Evolutionary conservation across 2,329 filamentous ascomycete genomes (phyloP), one percentile per base, ranked within the genome.

Genomic region (Pestalotiopsis fici): DNA sequence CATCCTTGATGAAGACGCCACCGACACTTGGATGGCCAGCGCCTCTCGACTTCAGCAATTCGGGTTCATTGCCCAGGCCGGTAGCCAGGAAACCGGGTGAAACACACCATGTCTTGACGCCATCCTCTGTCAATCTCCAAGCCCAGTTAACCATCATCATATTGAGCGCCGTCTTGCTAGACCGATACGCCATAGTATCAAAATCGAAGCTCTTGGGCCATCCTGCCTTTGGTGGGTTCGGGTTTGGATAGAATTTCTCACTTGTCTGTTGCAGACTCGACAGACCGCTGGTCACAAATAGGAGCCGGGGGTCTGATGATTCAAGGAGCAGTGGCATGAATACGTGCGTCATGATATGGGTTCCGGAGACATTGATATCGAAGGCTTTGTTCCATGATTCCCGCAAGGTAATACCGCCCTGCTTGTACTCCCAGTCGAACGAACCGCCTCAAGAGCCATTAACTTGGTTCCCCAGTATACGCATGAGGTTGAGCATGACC

Each of bases 331-430:
- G 75, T 0, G 85, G 85, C 12, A 76, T 67, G 66, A 83, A 80
- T 0, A 75, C 74, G 3, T 75, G 70, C 0, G 83, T 84, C 12
- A 83, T 69, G 43, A 82, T 77, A 25, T 83, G 78, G 0, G 83
- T 80, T 12, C 85, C 82, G 0, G 84, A 74, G 6, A 85, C 82
- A 71, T 89, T 89, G 70, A 85, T 76, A 59, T 87, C 78, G 74
- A 81, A 87, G 6, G 83, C 74, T 61, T 80, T 78, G 71, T 83
- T 85, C 71, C 81, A 84, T 27, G 77, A 73, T 35, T 81, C 76
- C 6, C 86, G 81, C 15, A 81, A 71, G 13, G 72, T 68, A 59
- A 74, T 66, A 68, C 77, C 66, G 47, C 68, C 67, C 13, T 43
- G 25, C 62, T 66, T 4, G 70, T 79, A 73, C 4, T 80, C 69